Percentiles rank a stretch among this genome's conserved stretches.
phyloP scores from a whole-genome alignment of 352 stramenopile species.

The Pythium aristosporum region DNA sequence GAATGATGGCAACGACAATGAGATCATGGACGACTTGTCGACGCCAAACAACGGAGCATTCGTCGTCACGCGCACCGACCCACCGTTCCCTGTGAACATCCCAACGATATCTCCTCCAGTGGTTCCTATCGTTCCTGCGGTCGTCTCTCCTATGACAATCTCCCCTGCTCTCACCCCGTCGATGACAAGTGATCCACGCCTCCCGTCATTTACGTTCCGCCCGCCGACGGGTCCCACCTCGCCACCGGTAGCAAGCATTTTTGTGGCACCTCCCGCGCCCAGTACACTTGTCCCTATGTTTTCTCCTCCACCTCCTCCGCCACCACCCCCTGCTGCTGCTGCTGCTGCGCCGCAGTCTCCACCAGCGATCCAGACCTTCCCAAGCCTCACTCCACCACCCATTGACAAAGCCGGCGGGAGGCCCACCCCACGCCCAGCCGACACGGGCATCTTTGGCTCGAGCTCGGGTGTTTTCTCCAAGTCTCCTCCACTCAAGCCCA shows the following conservation, averaged over 20 bases:
- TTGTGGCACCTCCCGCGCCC: not conserved
- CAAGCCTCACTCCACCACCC: not conserved
- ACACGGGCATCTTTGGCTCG: constrained; percentile 7
- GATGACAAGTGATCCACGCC: not conserved
- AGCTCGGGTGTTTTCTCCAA: not conserved
- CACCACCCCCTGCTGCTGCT: not conserved
- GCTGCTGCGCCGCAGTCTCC: not conserved
- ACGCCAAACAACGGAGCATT: not conserved
- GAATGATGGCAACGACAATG: not conserved
- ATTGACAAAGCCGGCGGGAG: constrained; percentile 1
- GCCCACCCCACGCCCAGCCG: not conserved
- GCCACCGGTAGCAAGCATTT: not conserved
- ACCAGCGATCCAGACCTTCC: too few species aligned
- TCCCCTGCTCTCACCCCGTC: not conserved
- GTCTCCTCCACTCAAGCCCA: not conserved
- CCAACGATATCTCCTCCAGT: not conserved
- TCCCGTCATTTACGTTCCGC: not conserved
- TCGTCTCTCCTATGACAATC: not conserved
- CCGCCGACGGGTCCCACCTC: not conserved
- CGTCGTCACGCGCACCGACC: not conserved
- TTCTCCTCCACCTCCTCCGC: not conserved
- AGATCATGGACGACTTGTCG: not conserved
- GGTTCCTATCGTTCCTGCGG: not conserved
- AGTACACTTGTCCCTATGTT: not conserved
- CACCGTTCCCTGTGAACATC: not conserved